A percentile compares a stretch with the other conserved stretches of the same genome.
These are phyloP conservation scores for Lactarius sanguifluus DNA, from an alignment of 768 basidiomycete species.

Conservation along the genomic window DNA sequence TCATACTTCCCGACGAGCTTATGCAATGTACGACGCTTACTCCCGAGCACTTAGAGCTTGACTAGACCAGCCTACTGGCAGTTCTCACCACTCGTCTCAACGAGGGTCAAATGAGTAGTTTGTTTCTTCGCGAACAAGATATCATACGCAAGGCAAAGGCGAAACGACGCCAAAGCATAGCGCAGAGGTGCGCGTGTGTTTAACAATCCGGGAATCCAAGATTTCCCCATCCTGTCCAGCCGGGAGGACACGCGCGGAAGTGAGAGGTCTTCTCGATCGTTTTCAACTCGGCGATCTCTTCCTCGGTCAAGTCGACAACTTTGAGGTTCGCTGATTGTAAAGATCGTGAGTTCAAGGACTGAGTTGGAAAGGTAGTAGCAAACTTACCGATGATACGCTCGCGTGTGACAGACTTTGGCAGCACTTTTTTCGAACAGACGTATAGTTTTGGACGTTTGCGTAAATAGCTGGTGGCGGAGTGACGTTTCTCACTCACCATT, in stretches of 20 bases:
- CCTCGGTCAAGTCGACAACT: slow-evolving; percentile 58
- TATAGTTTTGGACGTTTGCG: slow-evolving; percentile 20
- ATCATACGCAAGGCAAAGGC: neutral
- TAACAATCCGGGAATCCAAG: slow-evolving; percentile 57
- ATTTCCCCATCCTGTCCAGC: slow-evolving; percentile 61
- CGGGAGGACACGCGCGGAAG: slow-evolving; percentile 65
- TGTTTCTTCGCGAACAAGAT: neutral
- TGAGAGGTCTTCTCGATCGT: slow-evolving; percentile 58
- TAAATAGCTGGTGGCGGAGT: slow-evolving; percentile 22
- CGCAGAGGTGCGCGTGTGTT: neutral
- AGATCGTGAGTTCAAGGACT: slow-evolving; percentile 1
- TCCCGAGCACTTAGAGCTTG: neutral
- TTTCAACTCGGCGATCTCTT: slow-evolving; percentile 59
- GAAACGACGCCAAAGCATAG: neutral
- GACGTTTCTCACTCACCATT: slow-evolving; percentile 41
- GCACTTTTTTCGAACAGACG: slow-evolving; percentile 41
- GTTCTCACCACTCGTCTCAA: neutral
- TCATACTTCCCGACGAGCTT: neutral
- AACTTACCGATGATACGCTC: slow-evolving; percentile 56
- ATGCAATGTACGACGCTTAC: neutral
- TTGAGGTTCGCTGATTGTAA: slow-evolving; percentile 50
- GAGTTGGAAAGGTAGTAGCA: neutral
- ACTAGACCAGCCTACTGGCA: neutral
- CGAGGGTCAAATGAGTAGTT: neutral
- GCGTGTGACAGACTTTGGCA: slow-evolving; percentile 77